These are phyloP conservation scores for Hypoxylon sp. DNA, from an alignment of 2,329 filamentous ascomycete genomes.

Conservation along the genomic window DNA sequence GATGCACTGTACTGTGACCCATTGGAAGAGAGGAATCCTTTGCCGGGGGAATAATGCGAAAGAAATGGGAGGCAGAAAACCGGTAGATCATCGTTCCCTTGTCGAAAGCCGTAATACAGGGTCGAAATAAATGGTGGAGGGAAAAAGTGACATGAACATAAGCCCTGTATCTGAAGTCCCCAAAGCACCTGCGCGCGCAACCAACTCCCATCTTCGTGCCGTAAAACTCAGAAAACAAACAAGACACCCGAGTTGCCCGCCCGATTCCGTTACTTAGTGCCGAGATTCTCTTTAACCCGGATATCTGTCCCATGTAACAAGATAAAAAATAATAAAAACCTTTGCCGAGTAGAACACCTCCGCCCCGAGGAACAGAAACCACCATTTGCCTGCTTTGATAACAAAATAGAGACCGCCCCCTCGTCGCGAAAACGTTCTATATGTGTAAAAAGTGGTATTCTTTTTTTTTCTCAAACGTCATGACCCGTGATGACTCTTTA, in stretches of 20 bases:
- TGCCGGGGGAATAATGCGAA: conserved; percentile 39
- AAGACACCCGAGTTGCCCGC: conserved; percentile 48
- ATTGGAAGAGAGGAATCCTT: conserved; percentile 29
- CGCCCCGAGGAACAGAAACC: conserved; percentile 41
- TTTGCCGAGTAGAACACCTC: conserved; percentile 43
- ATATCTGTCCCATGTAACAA: conserved; percentile 48
- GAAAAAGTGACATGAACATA: conserved; percentile 43
- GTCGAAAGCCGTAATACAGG: conserved; percentile 37
- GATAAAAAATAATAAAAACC: conserved; percentile 22
- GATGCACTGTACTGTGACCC: conserved; percentile 27
- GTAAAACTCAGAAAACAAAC: conserved; percentile 47
- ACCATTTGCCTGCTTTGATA: conserved; percentile 44
- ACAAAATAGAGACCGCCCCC: conserved; percentile 56
- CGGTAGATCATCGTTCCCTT: conserved; percentile 31
- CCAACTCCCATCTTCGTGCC: conserved; percentile 55
- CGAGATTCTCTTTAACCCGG: conserved; percentile 50
- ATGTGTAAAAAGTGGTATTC: conserved; percentile 58
- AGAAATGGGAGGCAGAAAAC: conserved; percentile 31
- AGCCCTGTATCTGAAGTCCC: conserved; percentile 52
- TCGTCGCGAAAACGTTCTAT: conserved; percentile 62
- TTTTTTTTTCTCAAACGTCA: conserved; percentile 62
- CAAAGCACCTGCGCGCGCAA: conserved; percentile 46
- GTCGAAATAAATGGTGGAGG: conserved; percentile 24
- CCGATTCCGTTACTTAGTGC: conserved; percentile 48
- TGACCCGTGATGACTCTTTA: conserved; percentile 63